Evolutionary conservation across 495 filamentous ascomycete species (phyloP), one percentile per base, ranked within the genome.

Genomic region (Penicillium soppii): DNA sequence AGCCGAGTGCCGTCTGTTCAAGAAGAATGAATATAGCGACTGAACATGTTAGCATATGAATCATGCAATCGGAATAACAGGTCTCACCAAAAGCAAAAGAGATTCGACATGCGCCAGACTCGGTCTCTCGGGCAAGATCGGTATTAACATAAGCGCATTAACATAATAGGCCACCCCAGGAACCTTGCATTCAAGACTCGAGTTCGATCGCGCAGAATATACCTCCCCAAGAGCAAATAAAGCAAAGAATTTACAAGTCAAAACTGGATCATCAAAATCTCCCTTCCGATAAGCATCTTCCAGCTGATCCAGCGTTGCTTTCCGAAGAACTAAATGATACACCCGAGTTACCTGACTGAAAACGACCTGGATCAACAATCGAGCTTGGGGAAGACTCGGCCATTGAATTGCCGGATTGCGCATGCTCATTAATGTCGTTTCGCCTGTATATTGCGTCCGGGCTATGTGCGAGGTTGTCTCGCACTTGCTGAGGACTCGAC

Each of bases 211-310:
- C 0, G 54, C 46, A 0, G 65, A 65, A 40, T 68, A 71, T 3
- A 68, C 61, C 32, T 68, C 63, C 0, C 68, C 68, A 0, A 71
- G 41, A 0, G 68, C 65, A 44, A 71, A 68, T 0, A 71, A 47
- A 9, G 61, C 55, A 39, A 67, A 67, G 39, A 63, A 66, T 25
- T 69, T 69, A 25, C 58, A 62, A 3, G 36, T 62, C 12, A 65
- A n/a, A 0, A 61, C 54, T 0, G 63, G 54, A 39, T 66, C 57
- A 36, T 65, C 53, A 12, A 60, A 61, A 5, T 36, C 40, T 1
- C 21, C 37, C n/a, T 45, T 43, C 0, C 57, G 48, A 41, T 66
- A 66, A 2, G 39, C 22, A n/a, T 54, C 47, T 13, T 58, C 60
- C 6, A 63, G 54, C 36, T 65, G 53, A 9, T 65, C 61, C 1